Evolutionary conservation across 495 filamentous ascomycete species (phyloP).

Genomic region (Cercophora scortea): DNA sequence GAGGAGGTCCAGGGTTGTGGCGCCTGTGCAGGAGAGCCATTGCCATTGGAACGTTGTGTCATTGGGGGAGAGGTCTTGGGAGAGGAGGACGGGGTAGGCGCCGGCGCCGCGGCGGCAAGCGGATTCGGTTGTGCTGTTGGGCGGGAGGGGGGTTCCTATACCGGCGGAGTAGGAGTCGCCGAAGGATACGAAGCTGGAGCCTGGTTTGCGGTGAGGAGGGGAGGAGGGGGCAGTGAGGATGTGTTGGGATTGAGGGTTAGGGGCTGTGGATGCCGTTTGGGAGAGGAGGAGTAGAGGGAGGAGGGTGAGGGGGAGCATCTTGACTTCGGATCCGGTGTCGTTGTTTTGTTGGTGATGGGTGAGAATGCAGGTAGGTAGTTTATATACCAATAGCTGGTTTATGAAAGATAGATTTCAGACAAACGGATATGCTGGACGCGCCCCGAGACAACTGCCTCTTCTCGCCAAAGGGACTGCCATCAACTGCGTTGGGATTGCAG

Average conservation of each 20-base stretch:
- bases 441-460: no score
- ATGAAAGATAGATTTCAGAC: no score
- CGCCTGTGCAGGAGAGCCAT: conserved; percentile 35
- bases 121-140: conserved; percentile 23
- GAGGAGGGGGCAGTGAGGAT: no score
- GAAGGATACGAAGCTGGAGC: conserved; percentile 35
- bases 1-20: conserved; percentile 26
- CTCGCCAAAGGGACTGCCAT: no score
- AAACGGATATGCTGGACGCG: no score
- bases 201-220: not conserved
- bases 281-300: no score
- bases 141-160: conserved; percentile 30
- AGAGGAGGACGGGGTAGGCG: conserved; percentile 30
- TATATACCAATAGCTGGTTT: no score
- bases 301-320: no score
- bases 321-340: no score
- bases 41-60: conserved; percentile 15
- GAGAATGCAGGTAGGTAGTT: no score
- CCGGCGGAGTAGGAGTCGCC: conserved; percentile 45
- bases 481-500: no score
- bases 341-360: no score
- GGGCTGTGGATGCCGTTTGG: not conserved
- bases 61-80: conserved; percentile 13
- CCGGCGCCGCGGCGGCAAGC: conserved; percentile 32
- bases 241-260: not conserved